Evolutionary conservation across 2,329 filamentous ascomycete genomes (phyloP).

Genomic region (Verruconis gallopava): DNA sequence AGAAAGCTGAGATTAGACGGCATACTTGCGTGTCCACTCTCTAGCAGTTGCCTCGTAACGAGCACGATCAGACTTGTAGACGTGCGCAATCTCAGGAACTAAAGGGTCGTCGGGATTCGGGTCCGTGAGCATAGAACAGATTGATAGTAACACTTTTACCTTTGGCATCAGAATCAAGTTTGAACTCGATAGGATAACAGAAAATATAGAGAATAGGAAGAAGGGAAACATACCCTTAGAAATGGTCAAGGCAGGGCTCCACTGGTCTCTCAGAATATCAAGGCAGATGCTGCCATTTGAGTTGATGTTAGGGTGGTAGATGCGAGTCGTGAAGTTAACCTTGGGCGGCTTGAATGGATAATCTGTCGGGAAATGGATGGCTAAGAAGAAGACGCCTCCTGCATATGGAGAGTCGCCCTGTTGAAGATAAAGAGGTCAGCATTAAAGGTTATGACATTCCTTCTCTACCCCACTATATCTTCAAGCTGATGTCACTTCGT

Average conservation of each 20-base stretch:
- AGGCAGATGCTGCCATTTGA: slow-evolving; percentile 98
- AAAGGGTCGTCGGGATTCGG: slow-evolving; percentile 98
- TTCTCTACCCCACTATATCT: background rate
- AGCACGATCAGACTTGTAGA: slow-evolving; percentile 97
- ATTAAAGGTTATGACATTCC: background rate
- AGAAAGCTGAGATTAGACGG: slow-evolving; percentile 48
- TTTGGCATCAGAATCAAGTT: too few species aligned
- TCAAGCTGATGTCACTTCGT: too few species aligned
- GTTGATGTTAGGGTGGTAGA: slow-evolving; percentile 99
- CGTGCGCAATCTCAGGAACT: slow-evolving; percentile 96
- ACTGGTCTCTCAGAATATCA: slow-evolving; percentile 97
- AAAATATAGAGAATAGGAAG: too few species aligned
- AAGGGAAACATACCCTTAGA: slow-evolving; percentile 68
- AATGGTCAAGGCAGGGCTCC: slow-evolving; percentile 96
- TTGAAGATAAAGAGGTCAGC: slow-evolving; percentile 19
- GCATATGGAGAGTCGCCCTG: slow-evolving; percentile 95
- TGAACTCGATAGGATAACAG: background rate
- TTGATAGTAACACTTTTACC: slow-evolving; percentile 73
- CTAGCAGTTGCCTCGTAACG: slow-evolving; percentile 92
- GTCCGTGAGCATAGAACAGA: slow-evolving; percentile 99
- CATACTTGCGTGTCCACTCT: slow-evolving; percentile 99
- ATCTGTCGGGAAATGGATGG: slow-evolving; percentile 98
- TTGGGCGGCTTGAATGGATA: slow-evolving; percentile 99
- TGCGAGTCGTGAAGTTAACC: slow-evolving; percentile 99
- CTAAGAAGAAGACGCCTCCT: slow-evolving; percentile 96